Evolutionary conservation across 257 asterid genomes (phyloP), one percentile per base, ranked within the genome.

Genomic region (Rehmannia glutinosa): DNA sequence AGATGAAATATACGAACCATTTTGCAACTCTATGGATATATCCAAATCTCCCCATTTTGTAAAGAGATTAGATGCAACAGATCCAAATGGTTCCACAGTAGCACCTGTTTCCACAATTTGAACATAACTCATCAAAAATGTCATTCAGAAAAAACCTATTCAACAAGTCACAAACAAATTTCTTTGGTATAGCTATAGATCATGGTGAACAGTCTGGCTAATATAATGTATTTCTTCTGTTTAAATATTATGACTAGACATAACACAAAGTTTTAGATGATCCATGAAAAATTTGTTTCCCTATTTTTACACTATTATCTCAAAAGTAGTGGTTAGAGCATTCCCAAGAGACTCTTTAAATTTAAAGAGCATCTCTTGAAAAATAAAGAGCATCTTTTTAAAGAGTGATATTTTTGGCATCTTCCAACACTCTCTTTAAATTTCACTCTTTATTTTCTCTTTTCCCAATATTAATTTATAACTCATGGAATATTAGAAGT

Each of bases 11-110:
- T 79, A 73, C 9, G 80, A 68, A 57, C 96, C 95, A 74, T 83
- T 88, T 64, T 71, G 77, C 77, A 94, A 52, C 81, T 91, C 99
- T 23, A 94, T 67, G 46, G 97, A 88, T 69, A 94, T 75, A 81
- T 94, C 99, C 81, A 94, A 68, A 79, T 94, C 99, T 62, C 99
- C 97, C 96, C 97, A 88, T 77, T 84, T 91, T 64, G 99, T 79
- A 69, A 94, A 94, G 75, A 91, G 97, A 80, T 91, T 75, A 45
- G 99, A 94, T n/a, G 68, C 99, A 84, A 91, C 91, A 59, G 99
- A 94, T 64, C 99, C 97, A 73, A 45, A 94, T 63, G 99, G 97
- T 72, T 94, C 97, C 70, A 91, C 99, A 62, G 93, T 88, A 74
- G 92, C 96, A 82, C 96, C 99, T 94, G 89, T 75, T 74, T 56